phyloP scores from a whole-genome alignment of 2,329 filamentous ascomycete genomes.

The Pestalotiopsis sp. region DNA sequence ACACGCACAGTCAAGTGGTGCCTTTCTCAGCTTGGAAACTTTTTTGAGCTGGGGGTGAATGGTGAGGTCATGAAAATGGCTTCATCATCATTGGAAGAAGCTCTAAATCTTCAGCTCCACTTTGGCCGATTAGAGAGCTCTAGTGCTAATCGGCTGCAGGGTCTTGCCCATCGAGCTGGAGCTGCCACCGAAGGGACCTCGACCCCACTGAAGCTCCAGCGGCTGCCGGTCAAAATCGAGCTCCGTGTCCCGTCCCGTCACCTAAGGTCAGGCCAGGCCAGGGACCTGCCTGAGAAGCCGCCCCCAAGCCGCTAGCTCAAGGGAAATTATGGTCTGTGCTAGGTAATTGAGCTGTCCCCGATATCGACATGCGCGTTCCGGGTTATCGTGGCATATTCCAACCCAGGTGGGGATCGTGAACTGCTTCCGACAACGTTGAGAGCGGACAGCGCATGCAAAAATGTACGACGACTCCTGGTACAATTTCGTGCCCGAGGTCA shows the following conservation, averaged over 20 bases:
- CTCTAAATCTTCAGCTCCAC: conserved; percentile 10
- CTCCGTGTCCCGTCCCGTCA: conserved; percentile 9
- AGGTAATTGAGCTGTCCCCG: neutral
- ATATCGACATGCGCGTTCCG: neutral
- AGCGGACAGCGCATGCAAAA: neutral
- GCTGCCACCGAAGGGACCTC: neutral
- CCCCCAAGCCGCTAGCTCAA: neutral
- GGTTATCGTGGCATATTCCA: conserved; percentile 7
- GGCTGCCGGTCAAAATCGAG: conserved; percentile 16
- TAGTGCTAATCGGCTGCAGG: neutral
- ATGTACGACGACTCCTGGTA: conserved; percentile 91
- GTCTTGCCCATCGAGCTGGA: neutral
- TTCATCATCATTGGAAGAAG: conserved; percentile 13
- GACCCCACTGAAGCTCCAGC: neutral
- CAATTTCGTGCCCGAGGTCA: conserved; percentile 69
- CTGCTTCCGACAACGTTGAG: neutral
- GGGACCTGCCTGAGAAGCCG: neutral
- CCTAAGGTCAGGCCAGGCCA: no score
- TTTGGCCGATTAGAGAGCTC: neutral
- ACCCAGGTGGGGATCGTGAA: neutral
- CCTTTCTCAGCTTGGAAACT: neutral
- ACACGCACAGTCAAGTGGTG: conserved; percentile 17
- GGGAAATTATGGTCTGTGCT: neutral
- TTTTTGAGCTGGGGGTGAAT: neutral
- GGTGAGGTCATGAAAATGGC: conserved; percentile 18